These are phyloP conservation scores for Talaromyces sp. DNA, from an alignment of 2,329 filamentous ascomycete genomes.

Conservation along the genomic window DNA sequence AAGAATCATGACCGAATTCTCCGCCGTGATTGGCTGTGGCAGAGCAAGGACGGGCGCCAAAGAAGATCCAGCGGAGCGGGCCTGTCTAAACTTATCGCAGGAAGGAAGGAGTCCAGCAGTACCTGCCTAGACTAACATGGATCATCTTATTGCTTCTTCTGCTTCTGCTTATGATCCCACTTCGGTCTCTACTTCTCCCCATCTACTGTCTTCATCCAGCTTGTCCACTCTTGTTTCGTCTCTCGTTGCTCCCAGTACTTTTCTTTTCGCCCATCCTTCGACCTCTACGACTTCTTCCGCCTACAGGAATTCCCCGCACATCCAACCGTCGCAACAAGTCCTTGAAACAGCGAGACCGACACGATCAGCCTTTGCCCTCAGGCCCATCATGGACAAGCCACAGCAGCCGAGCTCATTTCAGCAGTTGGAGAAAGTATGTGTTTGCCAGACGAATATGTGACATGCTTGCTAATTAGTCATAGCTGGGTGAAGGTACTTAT, in stretches of 20 bases:
- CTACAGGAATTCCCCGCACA: constrained; percentile 19
- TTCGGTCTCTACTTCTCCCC: background rate
- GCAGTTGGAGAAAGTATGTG: constrained; percentile 78
- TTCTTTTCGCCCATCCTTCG: constrained; percentile 31
- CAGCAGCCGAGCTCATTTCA: constrained; percentile 95
- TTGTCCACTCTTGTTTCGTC: constrained; percentile 25
- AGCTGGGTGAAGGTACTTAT: constrained; percentile 95
- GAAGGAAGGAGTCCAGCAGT: background rate
- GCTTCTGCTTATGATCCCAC: background rate
- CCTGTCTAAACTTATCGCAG: background rate
- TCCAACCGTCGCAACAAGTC: constrained; percentile 1
- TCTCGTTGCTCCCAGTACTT: constrained; percentile 36
- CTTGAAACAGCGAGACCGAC: background rate
- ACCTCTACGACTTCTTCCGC: constrained; percentile 14
- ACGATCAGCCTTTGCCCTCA: constrained; percentile 12
- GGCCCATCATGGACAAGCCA: constrained; percentile 74
- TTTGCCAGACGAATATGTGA: background rate
- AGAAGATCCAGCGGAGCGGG: constrained; percentile 3
- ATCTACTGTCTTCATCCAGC: constrained; percentile 22
- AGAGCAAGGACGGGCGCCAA: background rate
- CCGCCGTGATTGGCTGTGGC: background rate
- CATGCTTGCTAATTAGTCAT: constrained; percentile 29
- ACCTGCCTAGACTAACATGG: background rate
- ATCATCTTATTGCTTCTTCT: background rate
- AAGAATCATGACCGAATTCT: background rate